Percentiles rank a stretch among this genome's conserved stretches.
Evolutionary conservation across 257 asterid species (phyloP).

Genomic region (Ilex aquifolium): DNA sequence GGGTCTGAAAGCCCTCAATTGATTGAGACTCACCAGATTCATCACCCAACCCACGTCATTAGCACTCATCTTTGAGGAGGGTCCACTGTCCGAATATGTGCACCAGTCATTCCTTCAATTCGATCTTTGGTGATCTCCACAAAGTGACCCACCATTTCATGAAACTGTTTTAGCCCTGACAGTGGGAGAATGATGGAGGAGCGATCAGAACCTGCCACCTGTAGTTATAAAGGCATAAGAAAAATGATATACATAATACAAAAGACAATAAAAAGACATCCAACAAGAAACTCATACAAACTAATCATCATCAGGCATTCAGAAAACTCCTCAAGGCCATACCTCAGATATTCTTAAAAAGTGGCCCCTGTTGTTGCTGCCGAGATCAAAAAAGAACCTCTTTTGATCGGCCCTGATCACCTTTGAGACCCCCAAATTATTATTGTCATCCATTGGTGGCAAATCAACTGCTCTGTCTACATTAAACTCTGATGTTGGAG

Average conservation of each 20-base stretch:
- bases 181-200: conserved; percentile 94
- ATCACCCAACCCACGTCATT: background rate
- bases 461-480: conserved; percentile 61
- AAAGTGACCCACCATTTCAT: conserved; percentile 96
- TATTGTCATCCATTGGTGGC: conserved; percentile 62
- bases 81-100: conserved; percentile 83
- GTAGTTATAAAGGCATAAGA: conserved; percentile 18
- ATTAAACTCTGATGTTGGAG: conserved; percentile 50
- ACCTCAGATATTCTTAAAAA: conserved; percentile 96
- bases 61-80: conserved; percentile 67
- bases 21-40: no score
- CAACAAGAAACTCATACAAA: no score
- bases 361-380: conserved; percentile 94
- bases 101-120: conserved; percentile 73
- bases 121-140: conserved; percentile 88
- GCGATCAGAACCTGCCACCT: conserved; percentile 96
- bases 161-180: conserved; percentile 83
- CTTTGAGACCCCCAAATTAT: conserved; percentile 68
- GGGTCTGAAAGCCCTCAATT: no score
- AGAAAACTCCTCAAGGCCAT: background rate
- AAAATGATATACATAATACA: background rate
- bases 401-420: conserved; percentile 95
- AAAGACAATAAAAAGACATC: background rate
- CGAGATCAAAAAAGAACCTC: conserved; percentile 95
- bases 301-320: no score